These are phyloP conservation scores for Beauveria brongniartii DNA, from an alignment of 2,329 filamentous ascomycete species.

Conservation along the genomic window DNA sequence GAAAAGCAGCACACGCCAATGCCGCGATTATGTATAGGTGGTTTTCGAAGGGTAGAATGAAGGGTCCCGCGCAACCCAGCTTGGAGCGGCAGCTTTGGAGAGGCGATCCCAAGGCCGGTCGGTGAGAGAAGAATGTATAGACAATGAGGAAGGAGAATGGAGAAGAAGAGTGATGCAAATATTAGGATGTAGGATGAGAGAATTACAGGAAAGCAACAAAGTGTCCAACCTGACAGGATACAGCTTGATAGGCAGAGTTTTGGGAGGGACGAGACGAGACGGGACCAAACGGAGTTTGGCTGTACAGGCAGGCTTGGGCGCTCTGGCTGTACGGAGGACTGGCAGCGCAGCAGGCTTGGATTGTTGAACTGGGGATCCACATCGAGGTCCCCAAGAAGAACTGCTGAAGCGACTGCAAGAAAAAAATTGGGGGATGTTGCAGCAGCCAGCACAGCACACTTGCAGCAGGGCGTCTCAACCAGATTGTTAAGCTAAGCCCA, in stretches of 20 bases:
- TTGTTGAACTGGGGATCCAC: conserved; percentile 13
- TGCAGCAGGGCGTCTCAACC: conserved; percentile 33
- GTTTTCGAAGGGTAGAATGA: not conserved
- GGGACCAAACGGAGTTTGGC: not conserved
- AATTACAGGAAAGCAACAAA: conserved; percentile 10
- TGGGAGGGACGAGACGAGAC: conserved; percentile 5
- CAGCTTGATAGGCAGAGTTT: conserved; percentile 6
- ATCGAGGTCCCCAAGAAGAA: not conserved
- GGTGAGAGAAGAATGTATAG: conserved; percentile 6
- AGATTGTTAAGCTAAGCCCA: conserved; percentile 29
- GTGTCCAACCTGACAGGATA: conserved; percentile 16
- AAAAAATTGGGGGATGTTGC: conserved; percentile 10
- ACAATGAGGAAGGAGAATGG: conserved; percentile 10
- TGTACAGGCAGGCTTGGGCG: not conserved
- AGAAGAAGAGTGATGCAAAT: conserved; percentile 12
- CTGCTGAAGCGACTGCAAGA: not conserved
- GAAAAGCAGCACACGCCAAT: conserved; percentile 2
- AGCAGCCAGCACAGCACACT: conserved; percentile 15
- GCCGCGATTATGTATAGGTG: not conserved
- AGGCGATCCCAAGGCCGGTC: conserved; percentile 2
- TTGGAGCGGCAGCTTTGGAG: conserved; percentile 9
- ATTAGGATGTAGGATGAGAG: conserved; percentile 3
- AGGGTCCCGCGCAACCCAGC: conserved; percentile 12
- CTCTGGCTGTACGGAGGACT: not conserved
- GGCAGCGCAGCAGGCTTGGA: not conserved